Conservation (phyloP, 306 rosid genomes). For the Quercus suber region DNA sequence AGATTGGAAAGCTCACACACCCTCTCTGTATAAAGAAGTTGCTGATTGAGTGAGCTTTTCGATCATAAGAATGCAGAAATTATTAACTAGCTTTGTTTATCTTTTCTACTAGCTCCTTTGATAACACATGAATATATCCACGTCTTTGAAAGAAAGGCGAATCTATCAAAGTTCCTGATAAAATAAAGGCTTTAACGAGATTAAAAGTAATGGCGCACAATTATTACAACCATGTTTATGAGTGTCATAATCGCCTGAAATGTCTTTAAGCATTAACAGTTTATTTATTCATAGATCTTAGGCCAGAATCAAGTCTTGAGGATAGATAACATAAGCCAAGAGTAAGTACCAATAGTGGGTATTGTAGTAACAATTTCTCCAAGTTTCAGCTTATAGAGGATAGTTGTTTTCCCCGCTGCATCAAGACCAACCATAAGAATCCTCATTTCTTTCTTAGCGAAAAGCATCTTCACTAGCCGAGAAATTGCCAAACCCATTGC, state of each 20-base stretch:
- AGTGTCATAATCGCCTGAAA: background rate
- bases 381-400: conserved; percentile 71
- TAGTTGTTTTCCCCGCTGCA: conserved; percentile 87
- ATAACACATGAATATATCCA: background rate
- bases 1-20: background rate
- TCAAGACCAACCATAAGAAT: conserved; percentile 93
- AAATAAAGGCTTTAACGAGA: background rate
- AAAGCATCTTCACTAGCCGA: conserved; percentile 53
- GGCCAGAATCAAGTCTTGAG: background rate
- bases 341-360: conserved; percentile 71
- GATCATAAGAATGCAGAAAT: background rate
- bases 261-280: background rate
- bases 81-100: background rate
- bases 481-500: conserved; percentile 74
- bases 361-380: conserved; percentile 91
- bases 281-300: background rate
- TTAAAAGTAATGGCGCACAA: background rate
- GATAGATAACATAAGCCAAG: background rate
- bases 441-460: conserved; percentile 87
- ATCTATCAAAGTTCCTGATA: background rate
- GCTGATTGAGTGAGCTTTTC: background rate
- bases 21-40: background rate
- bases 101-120: background rate
- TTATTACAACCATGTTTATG: background rate
- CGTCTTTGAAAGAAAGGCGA: background rate